Base-by-base conservation (phyloP, 164 flowering plant species). In the Amborella trichopoda region DNA sequence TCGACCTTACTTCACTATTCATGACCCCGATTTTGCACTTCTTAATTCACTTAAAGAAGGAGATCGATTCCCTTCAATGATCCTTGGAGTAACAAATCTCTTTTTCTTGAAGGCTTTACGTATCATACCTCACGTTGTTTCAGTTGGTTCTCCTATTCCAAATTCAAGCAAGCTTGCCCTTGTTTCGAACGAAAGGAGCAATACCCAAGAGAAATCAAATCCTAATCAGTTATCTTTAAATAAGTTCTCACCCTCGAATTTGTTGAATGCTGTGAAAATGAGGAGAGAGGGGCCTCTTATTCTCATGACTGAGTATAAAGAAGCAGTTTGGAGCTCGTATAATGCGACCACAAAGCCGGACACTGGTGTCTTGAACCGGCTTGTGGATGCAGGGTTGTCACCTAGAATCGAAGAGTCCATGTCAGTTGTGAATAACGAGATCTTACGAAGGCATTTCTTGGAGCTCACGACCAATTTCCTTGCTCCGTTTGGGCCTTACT, bases 391-490 rank as follows among this genome's bases (percentile, higher is more conserved):
- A n/a, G 99, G 97, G 40, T 52, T 81, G 69, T 79, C 84, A 19
- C 84, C 95, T 1, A 73, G 91, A 67, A 78, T 85, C 60, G 99
- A 85, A 68, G 99, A 85, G 67, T 88, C 97, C 1, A 85, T 93
- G 97, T 85, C 99, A 19, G 91, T 93, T 55, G 96, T 93, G 25
- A 93, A 93, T 68, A 93, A 88, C 66, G 99, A 93, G 68, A 85
- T 93, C 47, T 57, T 93, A 58, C 81, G 94, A 27, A 72, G 99
- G 46, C 99, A 93, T 66, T 93, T 93, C 60, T 72, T 85, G 79
- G 99, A 93, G 69, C 81, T 93, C 24, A 93, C 96, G 2, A 79
- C 94, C 21, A 93, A 85, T 45, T 93, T 93, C 58, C 81, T 93
- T 68, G 88, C 97, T 10, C 99, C 99, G 26, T 93, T 93, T 71